Conservation (phyloP, 257 asterid species). For the Eucommia ulmoides region DNA sequence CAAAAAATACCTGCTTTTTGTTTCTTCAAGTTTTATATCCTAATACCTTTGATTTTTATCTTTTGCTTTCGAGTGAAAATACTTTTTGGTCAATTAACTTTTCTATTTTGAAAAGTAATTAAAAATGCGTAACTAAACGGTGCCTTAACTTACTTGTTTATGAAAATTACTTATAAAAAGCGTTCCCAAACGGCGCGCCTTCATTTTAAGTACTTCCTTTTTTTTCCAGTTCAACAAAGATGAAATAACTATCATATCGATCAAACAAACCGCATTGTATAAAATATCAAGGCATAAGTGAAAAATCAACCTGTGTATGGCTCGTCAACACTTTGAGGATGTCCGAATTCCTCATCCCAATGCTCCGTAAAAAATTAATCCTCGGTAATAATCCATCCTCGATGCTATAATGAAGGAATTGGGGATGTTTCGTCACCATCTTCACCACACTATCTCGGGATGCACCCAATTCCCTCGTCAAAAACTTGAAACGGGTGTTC, state of each 20-base stretch:
- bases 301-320: slow-evolving; percentile 64
- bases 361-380: slow-evolving; percentile 71
- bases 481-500: slow-evolving; percentile 61
- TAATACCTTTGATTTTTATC: no score
- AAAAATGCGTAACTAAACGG: no score
- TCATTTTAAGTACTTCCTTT: neutral
- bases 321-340: slow-evolving; percentile 76
- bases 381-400: slow-evolving; percentile 81
- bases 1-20: no score
- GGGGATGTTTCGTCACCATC: slow-evolving; percentile 96
- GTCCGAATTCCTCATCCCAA: slow-evolving; percentile 66
- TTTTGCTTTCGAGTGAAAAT: no score
- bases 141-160: no score
- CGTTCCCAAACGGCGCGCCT: no score
- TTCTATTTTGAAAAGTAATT: no score
- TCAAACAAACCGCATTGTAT: neutral
- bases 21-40: no score
- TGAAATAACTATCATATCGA: neutral
- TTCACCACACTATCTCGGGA: slow-evolving; percentile 79
- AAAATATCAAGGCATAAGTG: neutral
- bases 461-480: slow-evolving; percentile 73
- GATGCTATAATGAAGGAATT: slow-evolving; percentile 82
- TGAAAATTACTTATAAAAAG: no score
- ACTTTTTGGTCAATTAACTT: no score
- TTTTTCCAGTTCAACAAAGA: neutral